phyloP scores from a whole-genome alignment of 2,329 filamentous ascomycete genomes.

The Aureobasidium sp. region DNA sequence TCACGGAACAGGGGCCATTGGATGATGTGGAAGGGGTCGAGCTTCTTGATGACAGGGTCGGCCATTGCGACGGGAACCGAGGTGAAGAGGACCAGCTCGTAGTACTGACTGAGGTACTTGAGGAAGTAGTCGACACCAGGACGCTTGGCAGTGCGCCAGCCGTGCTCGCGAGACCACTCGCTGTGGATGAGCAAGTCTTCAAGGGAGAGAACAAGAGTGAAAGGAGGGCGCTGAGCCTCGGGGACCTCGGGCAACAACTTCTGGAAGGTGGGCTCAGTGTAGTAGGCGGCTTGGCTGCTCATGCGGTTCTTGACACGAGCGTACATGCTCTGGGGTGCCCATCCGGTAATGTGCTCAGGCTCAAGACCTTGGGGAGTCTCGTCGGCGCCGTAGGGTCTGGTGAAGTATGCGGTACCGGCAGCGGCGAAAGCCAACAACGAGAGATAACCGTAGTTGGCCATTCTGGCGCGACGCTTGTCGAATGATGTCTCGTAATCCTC shows the following conservation, averaged over 20 bases:
- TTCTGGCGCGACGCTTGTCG: slow-evolving; percentile 67
- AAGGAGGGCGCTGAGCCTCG: slow-evolving; percentile 71
- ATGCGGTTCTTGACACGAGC: slow-evolving; percentile 68
- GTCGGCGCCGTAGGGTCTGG: slow-evolving; percentile 76
- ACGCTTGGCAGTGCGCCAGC: slow-evolving; percentile 90
- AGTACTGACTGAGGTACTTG: slow-evolving; percentile 94
- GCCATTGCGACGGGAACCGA: slow-evolving; percentile 74
- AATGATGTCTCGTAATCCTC: slow-evolving; percentile 84
- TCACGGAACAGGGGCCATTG: slow-evolving; percentile 92
- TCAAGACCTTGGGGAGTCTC: slow-evolving; percentile 46
- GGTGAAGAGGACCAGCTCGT: slow-evolving; percentile 94
- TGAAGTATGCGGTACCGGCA: slow-evolving; percentile 61
- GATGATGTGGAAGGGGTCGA: slow-evolving; percentile 92
- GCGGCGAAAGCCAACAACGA: slow-evolving; percentile 48
- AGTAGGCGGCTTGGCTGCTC: slow-evolving; percentile 73
- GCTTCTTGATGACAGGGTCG: slow-evolving; percentile 81
- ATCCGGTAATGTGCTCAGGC: slow-evolving; percentile 67
- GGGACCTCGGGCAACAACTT: slow-evolving; percentile 81
- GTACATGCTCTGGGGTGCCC: slow-evolving; percentile 68
- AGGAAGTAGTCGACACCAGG: slow-evolving; percentile 96
- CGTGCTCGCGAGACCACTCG: slow-evolving; percentile 88
- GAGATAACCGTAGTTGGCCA: slow-evolving; percentile 67
- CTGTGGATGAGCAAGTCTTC: slow-evolving; percentile 93
- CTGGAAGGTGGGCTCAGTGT: slow-evolving; percentile 89
- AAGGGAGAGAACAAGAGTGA: slow-evolving; percentile 84